Base-by-base conservation (phyloP, 805 yeast species). In the Kuraishia hungarica region DNA sequence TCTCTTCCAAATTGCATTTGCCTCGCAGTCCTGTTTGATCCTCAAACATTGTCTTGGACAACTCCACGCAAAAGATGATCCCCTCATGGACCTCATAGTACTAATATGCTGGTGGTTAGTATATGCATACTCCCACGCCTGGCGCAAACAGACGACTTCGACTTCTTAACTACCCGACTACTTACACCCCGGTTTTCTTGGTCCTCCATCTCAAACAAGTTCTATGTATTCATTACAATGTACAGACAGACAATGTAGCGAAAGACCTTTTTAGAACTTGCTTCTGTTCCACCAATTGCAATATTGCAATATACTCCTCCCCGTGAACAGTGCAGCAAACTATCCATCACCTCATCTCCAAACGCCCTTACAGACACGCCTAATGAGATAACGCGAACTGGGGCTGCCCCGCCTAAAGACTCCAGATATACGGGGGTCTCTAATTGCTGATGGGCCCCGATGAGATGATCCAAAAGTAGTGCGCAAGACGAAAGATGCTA, bases 11-110 rank as follows among this genome's bases (percentile, higher is more conserved):
- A 59, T 79, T 81, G n/a, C 74, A 63, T 51, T 71, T 71, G 23
- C 68, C 71, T 2, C 67, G 59, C 1, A 62, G 54, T n/a, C 64
- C 67, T 20, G 62, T 56, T 20, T 72, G 63, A 22, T 72, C 72
- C 17, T 61, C 56, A 50, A 73, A 63, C 56, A 82, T 68, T 1
- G 74, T 67, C 0, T 74, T 66, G 0, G 85, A 73, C 5, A 82
- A 63, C 59, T 83, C 87, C 22, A 84, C 75, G 52, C 82, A 74
- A 60, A 83, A 82, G 46, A 76, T 65, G 10, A 83, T 78, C 1
- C 84, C 87, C 59, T 83, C 87, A 60, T 77, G 78, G 54, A 79
- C 66, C 57, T 80, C 83, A 62, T 60, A 77, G 54, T 74, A 80
- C 61, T 67, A 28, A 49, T 10, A 28, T 26, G 29, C 17, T 7